Evolutionary conservation across 2,329 filamentous ascomycete genomes (phyloP), one percentile per base, ranked within the genome.

Genomic region (Pseudogymnoascus sp.): DNA sequence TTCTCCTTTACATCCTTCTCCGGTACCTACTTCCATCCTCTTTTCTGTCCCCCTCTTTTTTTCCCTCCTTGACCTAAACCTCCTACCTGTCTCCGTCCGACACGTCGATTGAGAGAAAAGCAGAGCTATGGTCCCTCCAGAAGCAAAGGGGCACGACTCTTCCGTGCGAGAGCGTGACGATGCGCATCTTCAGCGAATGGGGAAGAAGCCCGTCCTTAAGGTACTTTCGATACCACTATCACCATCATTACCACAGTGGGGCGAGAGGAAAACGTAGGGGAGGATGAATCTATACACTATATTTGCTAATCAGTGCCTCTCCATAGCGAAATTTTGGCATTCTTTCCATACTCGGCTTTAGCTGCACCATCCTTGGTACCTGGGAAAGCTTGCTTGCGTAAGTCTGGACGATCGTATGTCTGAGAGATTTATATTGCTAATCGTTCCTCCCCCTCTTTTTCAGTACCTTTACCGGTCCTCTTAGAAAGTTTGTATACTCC

Each of bases 241-340:
- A 38, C 37, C 7, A 28, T 7, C 25, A 28, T 28, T 28, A 28
- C 7, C 25, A 28, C 2, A 16, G 14, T 2, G 14, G 14, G 14
- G 37, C 37, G 5, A 38, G 14, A 14, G 12, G 14, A 38, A 38
- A 38, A 38, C 21, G 3, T 16, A 38, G n/a, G 37, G 37, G 37
- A 7, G 7, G 37, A 38, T 16, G n/a, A 38, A 16, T 38, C n/a
- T 5, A 6, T 16, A 16, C 14, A 16, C n/a, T 7, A n/a, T 14
- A 16, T 38, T 38, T 38, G 5, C 14, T 38, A 3, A 38, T 38
- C n/a, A 16, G 37, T 38, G 25, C 5, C 14, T 7, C 14, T 38
- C 5, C 3, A n/a, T n/a, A 79, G 77, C 71, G 77, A 67, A 78
- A 78, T 62, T 80, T 79, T 69, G 71, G 72, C 23, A 78, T 77